These are phyloP conservation scores for Abrus pulchellus DNA, from an alignment of 306 rosid species.

Conservation along the genomic window DNA sequence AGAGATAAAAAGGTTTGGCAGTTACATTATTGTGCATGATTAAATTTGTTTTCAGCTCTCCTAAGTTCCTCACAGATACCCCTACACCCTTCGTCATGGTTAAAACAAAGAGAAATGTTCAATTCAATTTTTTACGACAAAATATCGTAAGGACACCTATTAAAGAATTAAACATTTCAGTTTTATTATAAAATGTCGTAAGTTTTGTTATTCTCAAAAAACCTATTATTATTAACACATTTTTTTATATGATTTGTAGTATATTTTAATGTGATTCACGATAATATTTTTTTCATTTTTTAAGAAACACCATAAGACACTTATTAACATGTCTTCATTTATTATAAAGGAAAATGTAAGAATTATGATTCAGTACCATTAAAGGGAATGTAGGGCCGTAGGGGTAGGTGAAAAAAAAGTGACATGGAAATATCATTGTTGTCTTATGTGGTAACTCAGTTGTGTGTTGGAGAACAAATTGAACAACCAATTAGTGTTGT, in stretches of 20 bases:
- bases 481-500: background rate
- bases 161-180: too few species aligned
- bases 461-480: background rate
- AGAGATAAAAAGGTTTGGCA: conserved; percentile 54
- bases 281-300: too few species aligned
- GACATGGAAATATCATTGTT: background rate
- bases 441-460: background rate
- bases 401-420: background rate
- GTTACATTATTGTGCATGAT: background rate
- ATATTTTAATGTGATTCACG: too few species aligned
- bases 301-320: too few species aligned
- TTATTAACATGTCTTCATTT: too few species aligned
- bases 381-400: background rate
- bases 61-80: background rate
- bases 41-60: background rate
- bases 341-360: background rate
- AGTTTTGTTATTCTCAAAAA: too few species aligned
- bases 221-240: too few species aligned
- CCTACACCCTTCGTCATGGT: background rate
- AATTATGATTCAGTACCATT: background rate
- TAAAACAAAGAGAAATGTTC: background rate
- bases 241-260: too few species aligned
- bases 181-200: too few species aligned
- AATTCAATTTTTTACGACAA: background rate
- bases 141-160: too few species aligned